phyloP scores from a whole-genome alignment of 2,329 filamentous ascomycete species.

The Fusarium austroafricanum region DNA sequence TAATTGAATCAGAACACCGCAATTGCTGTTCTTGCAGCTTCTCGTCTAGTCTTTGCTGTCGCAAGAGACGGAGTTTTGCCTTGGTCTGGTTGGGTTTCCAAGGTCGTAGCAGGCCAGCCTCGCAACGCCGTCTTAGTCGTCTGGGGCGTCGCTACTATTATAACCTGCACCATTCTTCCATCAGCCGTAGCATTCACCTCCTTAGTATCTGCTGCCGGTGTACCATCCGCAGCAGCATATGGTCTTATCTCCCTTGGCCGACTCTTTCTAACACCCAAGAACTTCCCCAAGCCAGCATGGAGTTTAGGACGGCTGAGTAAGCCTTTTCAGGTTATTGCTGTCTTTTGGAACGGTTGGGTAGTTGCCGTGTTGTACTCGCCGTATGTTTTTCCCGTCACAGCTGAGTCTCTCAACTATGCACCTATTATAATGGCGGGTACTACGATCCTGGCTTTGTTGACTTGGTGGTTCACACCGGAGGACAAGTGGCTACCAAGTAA shows the following conservation, averaged over 20 bases:
- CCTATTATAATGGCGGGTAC: conserved; percentile 7
- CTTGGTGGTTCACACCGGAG: background rate
- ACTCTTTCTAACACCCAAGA: background rate
- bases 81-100: background rate
- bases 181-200: background rate
- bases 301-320: background rate
- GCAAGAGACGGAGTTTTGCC: conserved; percentile 5
- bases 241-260: background rate
- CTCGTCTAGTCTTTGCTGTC: background rate
- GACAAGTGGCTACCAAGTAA: background rate
- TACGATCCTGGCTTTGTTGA: background rate
- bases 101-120: background rate
- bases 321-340: background rate
- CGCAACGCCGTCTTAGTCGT: background rate
- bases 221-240: background rate
- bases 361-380: conserved; percentile 1
- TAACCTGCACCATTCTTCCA: conserved; percentile 1
- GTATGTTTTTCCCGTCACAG: background rate
- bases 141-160: background rate
- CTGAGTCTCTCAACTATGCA: background rate
- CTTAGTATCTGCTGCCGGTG: background rate
- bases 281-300: conserved; percentile 12
- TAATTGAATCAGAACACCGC: too few relatives aligned
- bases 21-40: background rate
- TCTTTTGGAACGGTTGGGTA: background rate